phyloP scores from a whole-genome alignment of 257 asterid genomes.

The Prunella vulgaris region DNA sequence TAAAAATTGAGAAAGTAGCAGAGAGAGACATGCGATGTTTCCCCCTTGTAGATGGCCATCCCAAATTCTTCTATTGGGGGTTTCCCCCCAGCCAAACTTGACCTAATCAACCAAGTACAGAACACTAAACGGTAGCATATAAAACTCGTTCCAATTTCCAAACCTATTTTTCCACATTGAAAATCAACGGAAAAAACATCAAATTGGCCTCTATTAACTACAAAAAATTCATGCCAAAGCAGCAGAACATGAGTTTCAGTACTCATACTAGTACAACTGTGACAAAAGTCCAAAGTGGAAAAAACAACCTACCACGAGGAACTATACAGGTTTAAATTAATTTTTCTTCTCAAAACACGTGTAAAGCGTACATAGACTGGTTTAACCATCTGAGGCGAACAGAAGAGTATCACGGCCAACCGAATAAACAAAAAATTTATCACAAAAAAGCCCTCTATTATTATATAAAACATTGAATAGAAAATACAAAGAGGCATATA shows the following conservation, averaged over 20 bases:
- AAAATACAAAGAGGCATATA: conserved; percentile 4
- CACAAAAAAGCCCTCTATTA: not conserved
- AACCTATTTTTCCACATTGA: not conserved
- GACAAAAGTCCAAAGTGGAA: not conserved
- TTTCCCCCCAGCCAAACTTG: no score
- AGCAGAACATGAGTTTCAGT: not conserved
- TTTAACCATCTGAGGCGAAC: not conserved
- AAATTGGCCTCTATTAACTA: not conserved
- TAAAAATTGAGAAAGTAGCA: no score
- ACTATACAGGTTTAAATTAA: not conserved
- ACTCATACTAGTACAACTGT: not conserved
- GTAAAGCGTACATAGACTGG: not conserved
- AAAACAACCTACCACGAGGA: not conserved
- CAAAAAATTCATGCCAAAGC: not conserved
- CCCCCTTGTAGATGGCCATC: no score
- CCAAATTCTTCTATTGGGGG: no score
- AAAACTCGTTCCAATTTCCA: not conserved
- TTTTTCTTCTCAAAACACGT: not conserved
- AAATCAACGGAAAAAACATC: not conserved
- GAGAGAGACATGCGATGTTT: no score
- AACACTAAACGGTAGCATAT: not conserved
- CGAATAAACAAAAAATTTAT: not conserved
- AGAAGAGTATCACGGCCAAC: not conserved
- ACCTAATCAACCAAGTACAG: no score
- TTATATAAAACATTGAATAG: not conserved